phyloP scores from a whole-genome alignment of 352 stramenopile genomes.

The Pythium aquatile region DNA sequence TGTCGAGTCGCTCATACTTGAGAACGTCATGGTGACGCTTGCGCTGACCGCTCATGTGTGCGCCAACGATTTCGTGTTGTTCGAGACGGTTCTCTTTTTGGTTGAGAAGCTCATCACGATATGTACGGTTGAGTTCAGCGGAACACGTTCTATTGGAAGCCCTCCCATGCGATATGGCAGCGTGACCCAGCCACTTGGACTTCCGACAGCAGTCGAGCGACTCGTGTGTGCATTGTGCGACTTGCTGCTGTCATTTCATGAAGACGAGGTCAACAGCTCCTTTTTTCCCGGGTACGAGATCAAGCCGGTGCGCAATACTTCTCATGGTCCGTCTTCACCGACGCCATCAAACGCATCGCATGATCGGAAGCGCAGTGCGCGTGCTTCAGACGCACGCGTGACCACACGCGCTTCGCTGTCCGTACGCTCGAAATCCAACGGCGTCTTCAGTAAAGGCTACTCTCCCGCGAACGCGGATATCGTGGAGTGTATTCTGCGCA shows the following conservation, averaged over 20 bases:
- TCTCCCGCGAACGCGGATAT: constrained; percentile 9
- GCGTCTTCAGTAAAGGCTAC: constrained; percentile 23
- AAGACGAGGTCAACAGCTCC: constrained; percentile 14
- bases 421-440: constrained; percentile 19
- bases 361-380: background rate
- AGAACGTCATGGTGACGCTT: background rate
- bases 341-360: background rate
- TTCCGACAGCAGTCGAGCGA: constrained; percentile 12
- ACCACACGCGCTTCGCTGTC: background rate
- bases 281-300: constrained; percentile 18
- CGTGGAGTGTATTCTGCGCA: constrained; percentile 19
- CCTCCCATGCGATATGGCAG: background rate
- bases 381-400: background rate
- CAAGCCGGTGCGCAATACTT: background rate
- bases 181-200: background rate
- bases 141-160: background rate
- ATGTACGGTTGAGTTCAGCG: background rate
- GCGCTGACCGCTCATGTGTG: background rate
- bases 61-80: background rate
- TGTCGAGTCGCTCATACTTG: background rate
- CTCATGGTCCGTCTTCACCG: background rate
- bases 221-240: constrained; percentile 19
- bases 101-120: background rate
- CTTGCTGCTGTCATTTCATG: constrained; percentile 19
- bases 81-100: background rate